phyloP scores from a whole-genome alignment of 1,284 basidiomycete genomes.

The Abortiporus biennis region DNA sequence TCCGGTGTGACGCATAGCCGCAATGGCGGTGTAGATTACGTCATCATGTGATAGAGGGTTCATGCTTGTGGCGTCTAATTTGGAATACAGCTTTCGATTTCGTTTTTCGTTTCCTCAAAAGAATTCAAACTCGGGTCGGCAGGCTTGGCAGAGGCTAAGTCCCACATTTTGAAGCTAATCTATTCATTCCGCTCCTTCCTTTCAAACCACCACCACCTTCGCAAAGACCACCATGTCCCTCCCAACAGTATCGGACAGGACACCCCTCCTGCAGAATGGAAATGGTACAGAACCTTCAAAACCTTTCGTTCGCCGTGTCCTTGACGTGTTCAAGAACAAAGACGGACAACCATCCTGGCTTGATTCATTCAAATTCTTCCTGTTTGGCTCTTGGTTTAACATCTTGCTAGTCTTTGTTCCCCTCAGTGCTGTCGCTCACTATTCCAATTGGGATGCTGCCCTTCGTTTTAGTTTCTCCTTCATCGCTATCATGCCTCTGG shows the following conservation, averaged over 20 bases:
- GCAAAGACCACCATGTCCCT: constrained; percentile 19
- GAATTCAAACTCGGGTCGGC: too few relatives aligned
- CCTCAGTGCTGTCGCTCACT: constrained; percentile 58
- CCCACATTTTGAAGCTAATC: too few relatives aligned
- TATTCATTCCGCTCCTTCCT: too few relatives aligned
- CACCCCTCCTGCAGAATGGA: constrained; percentile 40
- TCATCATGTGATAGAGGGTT: neutral
- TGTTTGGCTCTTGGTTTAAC: constrained; percentile 74
- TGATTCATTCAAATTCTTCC: constrained; percentile 59
- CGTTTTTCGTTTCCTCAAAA: neutral
- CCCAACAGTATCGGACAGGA: constrained; percentile 20
- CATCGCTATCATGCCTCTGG: constrained; percentile 83
- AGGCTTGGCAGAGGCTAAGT: too few relatives aligned
- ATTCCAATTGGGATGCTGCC: constrained; percentile 72
- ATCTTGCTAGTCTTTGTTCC: constrained; percentile 57
- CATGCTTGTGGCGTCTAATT: neutral
- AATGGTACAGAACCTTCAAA: constrained; percentile 19
- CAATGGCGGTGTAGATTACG: constrained; percentile 1
- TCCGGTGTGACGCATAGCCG: neutral
- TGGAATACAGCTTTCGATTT: neutral
- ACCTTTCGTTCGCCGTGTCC: constrained; percentile 33
- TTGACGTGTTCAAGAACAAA: constrained; percentile 44
- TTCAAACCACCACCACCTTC: neutral
- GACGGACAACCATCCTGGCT: constrained; percentile 53
- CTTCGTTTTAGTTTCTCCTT: constrained; percentile 83